A percentile compares a stretch with the other conserved stretches of the same genome.
These are phyloP conservation scores for Fusarium sp. DNA, from an alignment of 2,329 filamentous ascomycete species.

Conservation along the genomic window DNA sequence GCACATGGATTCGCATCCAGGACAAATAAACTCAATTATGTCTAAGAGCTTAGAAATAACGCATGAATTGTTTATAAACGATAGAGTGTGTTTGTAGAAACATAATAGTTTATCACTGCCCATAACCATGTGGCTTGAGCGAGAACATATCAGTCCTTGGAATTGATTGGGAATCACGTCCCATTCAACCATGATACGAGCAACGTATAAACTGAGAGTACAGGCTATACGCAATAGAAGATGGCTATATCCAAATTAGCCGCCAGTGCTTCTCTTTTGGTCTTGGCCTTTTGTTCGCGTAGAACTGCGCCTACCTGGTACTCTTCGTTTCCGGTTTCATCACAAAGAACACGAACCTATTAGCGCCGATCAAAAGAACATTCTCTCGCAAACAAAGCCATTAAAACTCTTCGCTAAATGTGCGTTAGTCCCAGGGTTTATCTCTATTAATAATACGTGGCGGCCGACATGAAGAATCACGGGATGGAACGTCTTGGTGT, in stretches of 20 bases:
- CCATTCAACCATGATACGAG: fast-evolving
- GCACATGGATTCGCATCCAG: neutral
- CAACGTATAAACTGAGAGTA: neutral
- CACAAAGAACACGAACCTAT: neutral
- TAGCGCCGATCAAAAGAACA: neutral
- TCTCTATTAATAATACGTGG: neutral
- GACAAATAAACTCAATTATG: neutral
- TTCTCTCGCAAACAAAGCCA: neutral
- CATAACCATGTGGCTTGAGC: neutral
- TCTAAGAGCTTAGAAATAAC: neutral
- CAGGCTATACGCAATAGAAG: neutral
- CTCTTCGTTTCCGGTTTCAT: constrained; percentile 1
- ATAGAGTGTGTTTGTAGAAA: neutral
- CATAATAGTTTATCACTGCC: neutral
- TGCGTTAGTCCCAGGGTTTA: neutral
- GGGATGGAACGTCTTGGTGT: neutral
- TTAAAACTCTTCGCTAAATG: neutral
- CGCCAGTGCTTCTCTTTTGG: fast-evolving
- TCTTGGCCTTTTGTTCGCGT: neutral
- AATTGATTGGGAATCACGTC: fast-evolving
- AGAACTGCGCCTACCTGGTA: neutral
- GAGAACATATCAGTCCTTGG: fast-evolving
- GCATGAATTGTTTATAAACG: neutral
- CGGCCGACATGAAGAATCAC: neutral
- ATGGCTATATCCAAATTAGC: neutral